Percentiles rank a stretch among this genome's conserved stretches.
Evolutionary conservation across 1,139 yeast genomes (phyloP).

Genomic region (Lodderomyces metapsilosis): DNA sequence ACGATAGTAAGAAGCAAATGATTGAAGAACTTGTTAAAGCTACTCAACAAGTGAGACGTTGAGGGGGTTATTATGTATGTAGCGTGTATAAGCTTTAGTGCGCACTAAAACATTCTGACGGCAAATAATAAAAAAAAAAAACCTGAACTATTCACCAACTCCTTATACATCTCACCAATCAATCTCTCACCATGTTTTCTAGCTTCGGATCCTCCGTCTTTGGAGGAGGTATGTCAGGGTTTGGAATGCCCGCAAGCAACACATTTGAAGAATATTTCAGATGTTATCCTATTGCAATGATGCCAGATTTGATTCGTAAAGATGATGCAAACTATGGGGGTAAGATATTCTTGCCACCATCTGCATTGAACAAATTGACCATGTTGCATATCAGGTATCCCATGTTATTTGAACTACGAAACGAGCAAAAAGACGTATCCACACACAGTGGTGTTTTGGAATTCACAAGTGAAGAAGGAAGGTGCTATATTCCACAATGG

Average conservation of each 20-base stretch:
- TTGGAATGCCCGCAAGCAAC: constrained; percentile 29
- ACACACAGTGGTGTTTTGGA: constrained; percentile 96
- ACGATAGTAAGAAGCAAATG: constrained; percentile 33
- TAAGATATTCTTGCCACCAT: constrained; percentile 90
- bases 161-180: neutral
- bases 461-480: constrained; percentile 95
- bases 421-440: constrained; percentile 54
- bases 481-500: constrained; percentile 95
- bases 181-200: constrained; percentile 33
- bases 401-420: constrained; percentile 81
- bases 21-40: constrained; percentile 31
- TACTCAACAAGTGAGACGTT: constrained; percentile 10
- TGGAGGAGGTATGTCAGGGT: constrained; percentile 28
- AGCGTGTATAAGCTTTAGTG: neutral
- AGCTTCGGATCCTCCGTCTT: constrained; percentile 44
- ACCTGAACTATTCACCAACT: neutral
- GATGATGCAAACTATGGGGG: constrained; percentile 95
- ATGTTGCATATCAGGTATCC: constrained; percentile 89
- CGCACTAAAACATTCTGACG: constrained; percentile 1
- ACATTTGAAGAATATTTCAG: constrained; percentile 79
- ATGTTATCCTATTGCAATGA: constrained; percentile 88
- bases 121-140: constrained; percentile 2
- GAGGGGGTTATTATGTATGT: neutral
- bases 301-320: constrained; percentile 76
- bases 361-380: constrained; percentile 84